Conservation (phyloP, 1,139 yeast species). For the Geotrichum europaeum region DNA sequence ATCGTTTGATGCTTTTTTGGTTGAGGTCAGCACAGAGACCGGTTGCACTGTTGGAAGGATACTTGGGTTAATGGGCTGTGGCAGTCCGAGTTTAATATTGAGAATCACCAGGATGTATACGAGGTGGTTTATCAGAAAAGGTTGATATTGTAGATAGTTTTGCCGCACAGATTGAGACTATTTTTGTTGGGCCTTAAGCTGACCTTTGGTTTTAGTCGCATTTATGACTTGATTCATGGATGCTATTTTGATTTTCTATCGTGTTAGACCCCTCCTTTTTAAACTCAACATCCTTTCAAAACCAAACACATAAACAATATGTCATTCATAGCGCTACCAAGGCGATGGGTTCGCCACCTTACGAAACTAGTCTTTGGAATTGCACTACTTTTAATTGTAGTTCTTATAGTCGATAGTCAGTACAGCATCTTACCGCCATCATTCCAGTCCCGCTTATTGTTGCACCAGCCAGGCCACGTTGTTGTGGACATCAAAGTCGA, state of each 20-base stretch:
- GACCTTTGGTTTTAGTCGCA: too few species aligned
- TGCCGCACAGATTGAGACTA: too few species aligned
- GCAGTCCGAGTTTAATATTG: too few species aligned
- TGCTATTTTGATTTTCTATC: neutral
- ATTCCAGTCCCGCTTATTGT: slow-evolving; percentile 28
- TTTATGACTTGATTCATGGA: neutral
- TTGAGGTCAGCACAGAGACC: neutral
- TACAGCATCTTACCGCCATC: slow-evolving; percentile 32
- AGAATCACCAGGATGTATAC: too few species aligned
- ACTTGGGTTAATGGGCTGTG: too few species aligned
- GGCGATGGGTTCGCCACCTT: slow-evolving; percentile 29
- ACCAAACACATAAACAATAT: neutral
- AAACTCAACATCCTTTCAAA: neutral
- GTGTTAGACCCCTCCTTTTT: neutral
- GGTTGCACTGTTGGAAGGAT: neutral
- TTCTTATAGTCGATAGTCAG: slow-evolving; percentile 29
- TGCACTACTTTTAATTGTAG: slow-evolving; percentile 20
- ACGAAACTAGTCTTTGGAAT: slow-evolving; percentile 23
- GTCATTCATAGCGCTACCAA: slow-evolving; percentile 21
- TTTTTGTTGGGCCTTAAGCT: too few species aligned
- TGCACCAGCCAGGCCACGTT: slow-evolving; percentile 27
- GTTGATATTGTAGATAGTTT: too few species aligned
- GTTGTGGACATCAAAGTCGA: slow-evolving; percentile 32
- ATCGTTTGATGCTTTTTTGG: neutral
- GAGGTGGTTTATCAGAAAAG: too few species aligned